Evolutionary conservation across 129 eudicot genomes (phyloP).

Genomic region (Rutidosis leptorrhynchoides): DNA sequence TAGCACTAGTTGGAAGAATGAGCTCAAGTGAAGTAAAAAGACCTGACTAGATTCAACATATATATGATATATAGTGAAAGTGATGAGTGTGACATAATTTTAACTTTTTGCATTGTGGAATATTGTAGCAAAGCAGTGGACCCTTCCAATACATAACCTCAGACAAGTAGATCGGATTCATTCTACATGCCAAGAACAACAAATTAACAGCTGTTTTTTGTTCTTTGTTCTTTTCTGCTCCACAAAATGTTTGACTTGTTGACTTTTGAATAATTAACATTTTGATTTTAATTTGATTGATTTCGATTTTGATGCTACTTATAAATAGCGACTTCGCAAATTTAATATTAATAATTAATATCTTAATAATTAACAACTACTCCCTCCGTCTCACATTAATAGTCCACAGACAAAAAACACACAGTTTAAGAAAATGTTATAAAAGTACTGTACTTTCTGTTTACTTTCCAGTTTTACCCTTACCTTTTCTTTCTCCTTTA

Average conservation of each 20-base stretch:
- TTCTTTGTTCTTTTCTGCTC: slow-evolving; percentile 25
- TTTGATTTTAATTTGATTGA: no score
- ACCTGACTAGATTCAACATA: slow-evolving; percentile 10
- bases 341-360: no score
- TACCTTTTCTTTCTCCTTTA: no score
- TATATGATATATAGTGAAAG: slow-evolving; percentile 10
- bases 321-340: no score
- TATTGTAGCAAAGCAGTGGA: slow-evolving; percentile 36
- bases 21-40: slow-evolving; percentile 5
- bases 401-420: no score
- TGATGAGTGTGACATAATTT: slow-evolving; percentile 32
- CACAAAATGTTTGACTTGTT: slow-evolving; percentile 12
- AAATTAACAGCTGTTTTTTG: slow-evolving; percentile 27
- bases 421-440: no score
- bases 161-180: slow-evolving; percentile 19
- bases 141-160: slow-evolving; percentile 24
- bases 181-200: slow-evolving; percentile 21
- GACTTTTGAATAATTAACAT: not conserved
- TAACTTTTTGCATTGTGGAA: slow-evolving; percentile 45
- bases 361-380: no score
- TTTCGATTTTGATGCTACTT: no score
- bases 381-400: no score
- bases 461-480: no score
- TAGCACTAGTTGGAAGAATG: not conserved
- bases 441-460: no score